A percentile compares a stretch with the other conserved stretches of the same genome.
phyloP scores from a whole-genome alignment of 2,329 filamentous ascomycete genomes.

The Ophiostoma sp. region DNA sequence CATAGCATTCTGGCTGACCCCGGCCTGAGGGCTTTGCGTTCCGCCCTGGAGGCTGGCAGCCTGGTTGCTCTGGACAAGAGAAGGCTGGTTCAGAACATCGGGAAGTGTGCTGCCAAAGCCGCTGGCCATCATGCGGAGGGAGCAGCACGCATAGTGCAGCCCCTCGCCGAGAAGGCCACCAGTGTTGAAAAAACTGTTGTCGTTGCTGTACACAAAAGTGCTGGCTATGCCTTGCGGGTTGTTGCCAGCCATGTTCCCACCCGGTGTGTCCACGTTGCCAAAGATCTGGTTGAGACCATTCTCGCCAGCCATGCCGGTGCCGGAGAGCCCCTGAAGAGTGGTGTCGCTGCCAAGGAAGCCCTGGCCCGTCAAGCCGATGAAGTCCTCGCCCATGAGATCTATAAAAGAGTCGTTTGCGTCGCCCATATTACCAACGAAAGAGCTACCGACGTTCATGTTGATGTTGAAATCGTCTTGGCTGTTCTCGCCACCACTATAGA shows the following conservation, averaged over 20 bases:
- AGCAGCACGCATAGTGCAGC: background rate
- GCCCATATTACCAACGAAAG: background rate
- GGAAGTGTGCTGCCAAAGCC: background rate
- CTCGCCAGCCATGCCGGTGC: background rate
- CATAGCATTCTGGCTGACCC: background rate
- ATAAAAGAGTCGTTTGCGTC: background rate
- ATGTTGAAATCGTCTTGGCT: background rate
- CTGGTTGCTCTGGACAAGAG: background rate
- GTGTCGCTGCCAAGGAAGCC: background rate
- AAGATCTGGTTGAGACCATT: background rate
- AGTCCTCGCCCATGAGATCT: background rate
- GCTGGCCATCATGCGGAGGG: background rate
- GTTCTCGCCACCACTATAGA: background rate
- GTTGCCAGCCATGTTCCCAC: too few relatives aligned
- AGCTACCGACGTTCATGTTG: background rate
- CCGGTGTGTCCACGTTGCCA: background rate
- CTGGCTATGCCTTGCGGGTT: background rate
- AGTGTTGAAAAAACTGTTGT: background rate
- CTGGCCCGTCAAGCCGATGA: background rate
- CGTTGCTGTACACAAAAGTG: too few relatives aligned
- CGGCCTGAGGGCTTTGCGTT: background rate
- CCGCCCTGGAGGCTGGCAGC: background rate
- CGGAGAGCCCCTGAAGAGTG: background rate
- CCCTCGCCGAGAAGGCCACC: too few relatives aligned
- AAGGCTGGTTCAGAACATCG: background rate